These are phyloP conservation scores for Paraglomus brasilianum DNA, from an alignment of 192 early-diverging fungal species.

Conservation along the genomic window DNA sequence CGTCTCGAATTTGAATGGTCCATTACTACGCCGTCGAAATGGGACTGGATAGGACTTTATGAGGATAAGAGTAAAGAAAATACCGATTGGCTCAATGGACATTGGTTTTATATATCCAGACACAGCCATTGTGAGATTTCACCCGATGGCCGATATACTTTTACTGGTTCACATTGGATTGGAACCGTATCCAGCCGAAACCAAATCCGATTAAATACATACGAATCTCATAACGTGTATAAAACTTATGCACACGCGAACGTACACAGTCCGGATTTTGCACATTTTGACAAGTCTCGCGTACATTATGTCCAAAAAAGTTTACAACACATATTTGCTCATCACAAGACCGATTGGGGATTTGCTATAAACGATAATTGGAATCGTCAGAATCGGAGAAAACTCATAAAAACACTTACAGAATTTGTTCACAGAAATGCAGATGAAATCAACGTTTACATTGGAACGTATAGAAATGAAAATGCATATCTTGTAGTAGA, in stretches of 20 bases:
- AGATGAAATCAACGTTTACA: constrained; percentile 7
- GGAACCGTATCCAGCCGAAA: constrained; percentile 17
- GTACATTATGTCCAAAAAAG: constrained; percentile 1
- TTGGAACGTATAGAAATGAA: constrained; percentile 14
- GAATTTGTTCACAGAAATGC: constrained; percentile 1
- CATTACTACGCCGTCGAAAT: constrained; percentile 5
- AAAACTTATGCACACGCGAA: constrained; percentile 13
- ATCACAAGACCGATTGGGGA: constrained; percentile 12
- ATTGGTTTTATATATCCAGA: constrained; percentile 14
- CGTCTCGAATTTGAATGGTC: constrained; percentile 4
- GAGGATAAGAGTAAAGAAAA: neutral
- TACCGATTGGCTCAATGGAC: constrained; percentile 8
- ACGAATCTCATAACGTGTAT: neutral
- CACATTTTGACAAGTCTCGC: constrained; percentile 8
- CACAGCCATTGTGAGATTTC: neutral
- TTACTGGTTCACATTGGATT: constrained; percentile 7
- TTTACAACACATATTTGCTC: constrained; percentile 5
- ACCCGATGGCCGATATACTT: constrained; percentile 14
- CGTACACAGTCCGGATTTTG: constrained; percentile 4
- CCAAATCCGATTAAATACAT: constrained; percentile 23
- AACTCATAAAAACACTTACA: neutral
- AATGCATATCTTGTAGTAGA: constrained; percentile 7
- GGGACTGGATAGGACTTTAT: constrained; percentile 15
- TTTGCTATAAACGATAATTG: constrained; percentile 15
- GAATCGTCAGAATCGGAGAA: neutral